Percentiles rank a stretch among this genome's conserved stretches.
Conservation (phyloP, 257 asterid species). For the Primulina huaijiensis region DNA sequence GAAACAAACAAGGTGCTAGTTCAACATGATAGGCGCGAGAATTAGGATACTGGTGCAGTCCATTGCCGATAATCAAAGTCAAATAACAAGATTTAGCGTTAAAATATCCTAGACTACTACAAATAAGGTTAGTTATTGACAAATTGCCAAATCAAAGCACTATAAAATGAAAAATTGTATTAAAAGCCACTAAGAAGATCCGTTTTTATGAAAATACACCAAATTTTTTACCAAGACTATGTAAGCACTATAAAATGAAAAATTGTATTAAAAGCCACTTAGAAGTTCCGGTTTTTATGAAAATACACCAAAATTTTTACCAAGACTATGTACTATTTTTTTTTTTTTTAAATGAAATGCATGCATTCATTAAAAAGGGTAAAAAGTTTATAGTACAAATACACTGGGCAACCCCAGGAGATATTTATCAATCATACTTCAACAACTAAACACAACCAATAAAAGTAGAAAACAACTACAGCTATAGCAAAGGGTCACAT, state of each 20-base stretch:
- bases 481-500: no score
- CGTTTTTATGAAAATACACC: background rate
- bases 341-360: no score
- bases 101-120: constrained; percentile 2
- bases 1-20: background rate
- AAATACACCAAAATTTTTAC: no score
- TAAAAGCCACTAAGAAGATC: constrained; percentile 11
- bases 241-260: constrained; percentile 3
- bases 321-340: no score
- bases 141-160: constrained; percentile 10
- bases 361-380: no score
- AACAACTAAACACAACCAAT: no score
- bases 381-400: no score
- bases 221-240: no score
- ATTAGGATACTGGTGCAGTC: background rate
- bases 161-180: background rate
- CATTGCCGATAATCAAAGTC: background rate
- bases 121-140: constrained; percentile 6
- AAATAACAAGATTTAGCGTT: background rate
- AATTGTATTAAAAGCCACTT: background rate
- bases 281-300: constrained; percentile 1
- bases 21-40: background rate
- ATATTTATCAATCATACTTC: no score
- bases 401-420: no score
- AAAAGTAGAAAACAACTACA: no score